These are phyloP conservation scores for Posidonia australis DNA, from an alignment of 106 monocot species.

Conservation along the genomic window DNA sequence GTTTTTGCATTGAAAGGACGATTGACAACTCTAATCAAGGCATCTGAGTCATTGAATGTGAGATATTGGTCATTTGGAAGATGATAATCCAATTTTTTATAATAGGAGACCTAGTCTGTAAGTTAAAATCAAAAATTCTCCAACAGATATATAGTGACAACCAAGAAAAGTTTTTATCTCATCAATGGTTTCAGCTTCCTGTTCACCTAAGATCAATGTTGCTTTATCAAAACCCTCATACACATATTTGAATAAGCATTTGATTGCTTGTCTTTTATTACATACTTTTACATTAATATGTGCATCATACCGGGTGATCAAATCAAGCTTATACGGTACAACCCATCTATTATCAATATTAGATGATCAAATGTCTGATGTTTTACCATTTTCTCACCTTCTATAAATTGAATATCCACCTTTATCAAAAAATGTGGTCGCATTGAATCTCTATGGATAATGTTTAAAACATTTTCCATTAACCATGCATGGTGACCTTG, in stretches of 20 bases:
- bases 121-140: not conserved
- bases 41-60: not conserved
- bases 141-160: not conserved
- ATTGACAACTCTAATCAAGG: not conserved
- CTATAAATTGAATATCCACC: conserved; percentile 3
- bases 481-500: too few species aligned
- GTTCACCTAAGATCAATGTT: not conserved
- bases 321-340: not conserved
- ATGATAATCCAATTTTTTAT: not conserved
- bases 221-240: not conserved
- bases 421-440: not conserved
- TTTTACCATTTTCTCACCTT: not conserved
- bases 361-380: not conserved
- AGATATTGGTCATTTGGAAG: not conserved
- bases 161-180: not conserved
- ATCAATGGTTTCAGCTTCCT: not conserved
- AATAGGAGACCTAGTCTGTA: not conserved
- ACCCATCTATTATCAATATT: conserved; percentile 3
- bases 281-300: conserved; percentile 2
- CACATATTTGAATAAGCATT: not conserved
- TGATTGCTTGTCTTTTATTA: not conserved
- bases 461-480: too few species aligned
- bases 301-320: not conserved
- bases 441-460: too few species aligned
- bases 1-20: not conserved